These are phyloP conservation scores for Phytophthora pluvialis DNA, from an alignment of 352 stramenopile species.

Conservation along the genomic window DNA sequence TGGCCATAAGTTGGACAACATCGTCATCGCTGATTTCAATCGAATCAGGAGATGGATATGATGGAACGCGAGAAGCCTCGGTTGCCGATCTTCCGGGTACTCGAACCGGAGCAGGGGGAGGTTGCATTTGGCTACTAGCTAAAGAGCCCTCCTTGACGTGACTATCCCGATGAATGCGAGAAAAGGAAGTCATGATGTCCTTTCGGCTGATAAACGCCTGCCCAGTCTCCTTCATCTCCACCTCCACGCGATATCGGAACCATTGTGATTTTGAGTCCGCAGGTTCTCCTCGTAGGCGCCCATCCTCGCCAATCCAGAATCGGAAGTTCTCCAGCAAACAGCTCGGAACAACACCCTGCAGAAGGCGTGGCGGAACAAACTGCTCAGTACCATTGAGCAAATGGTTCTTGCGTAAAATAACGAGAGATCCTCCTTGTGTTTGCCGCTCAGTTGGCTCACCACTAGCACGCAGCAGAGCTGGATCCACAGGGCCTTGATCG, in stretches of 20 bases:
- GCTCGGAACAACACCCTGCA: conserved; percentile 94
- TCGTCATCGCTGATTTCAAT: conserved; percentile 76
- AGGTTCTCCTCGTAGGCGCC: conserved; percentile 94
- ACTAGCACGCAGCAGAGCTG: conserved; percentile 62
- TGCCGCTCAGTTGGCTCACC: conserved; percentile 76
- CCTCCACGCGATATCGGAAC: conserved; percentile 87
- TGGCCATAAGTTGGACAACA: conserved; percentile 88
- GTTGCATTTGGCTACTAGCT: conserved; percentile 35
- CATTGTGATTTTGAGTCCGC: conserved; percentile 86
- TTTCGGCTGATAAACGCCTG: conserved; percentile 65
- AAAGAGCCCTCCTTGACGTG: conserved; percentile 28
- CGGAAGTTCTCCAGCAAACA: conserved; percentile 96
- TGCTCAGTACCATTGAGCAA: conserved; percentile 79
- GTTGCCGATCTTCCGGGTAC: conserved; percentile 2
- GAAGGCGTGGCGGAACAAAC: conserved; percentile 91
- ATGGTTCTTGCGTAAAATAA: conserved; percentile 87
- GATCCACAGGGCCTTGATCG: conserved; percentile 68
- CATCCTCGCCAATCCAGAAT: conserved; percentile 97
- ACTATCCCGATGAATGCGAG: conserved; percentile 47
- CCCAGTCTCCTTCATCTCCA: conserved; percentile 57
- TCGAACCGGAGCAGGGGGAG: conserved; percentile 52
- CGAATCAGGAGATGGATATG: conserved; percentile 12
- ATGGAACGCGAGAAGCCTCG: conserved; percentile 11
- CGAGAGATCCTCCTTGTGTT: conserved; percentile 77
- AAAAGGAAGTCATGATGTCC: conserved; percentile 74